Evolutionary conservation across 768 basidiomycete genomes (phyloP).

Genomic region (Cubamyces sp.): DNA sequence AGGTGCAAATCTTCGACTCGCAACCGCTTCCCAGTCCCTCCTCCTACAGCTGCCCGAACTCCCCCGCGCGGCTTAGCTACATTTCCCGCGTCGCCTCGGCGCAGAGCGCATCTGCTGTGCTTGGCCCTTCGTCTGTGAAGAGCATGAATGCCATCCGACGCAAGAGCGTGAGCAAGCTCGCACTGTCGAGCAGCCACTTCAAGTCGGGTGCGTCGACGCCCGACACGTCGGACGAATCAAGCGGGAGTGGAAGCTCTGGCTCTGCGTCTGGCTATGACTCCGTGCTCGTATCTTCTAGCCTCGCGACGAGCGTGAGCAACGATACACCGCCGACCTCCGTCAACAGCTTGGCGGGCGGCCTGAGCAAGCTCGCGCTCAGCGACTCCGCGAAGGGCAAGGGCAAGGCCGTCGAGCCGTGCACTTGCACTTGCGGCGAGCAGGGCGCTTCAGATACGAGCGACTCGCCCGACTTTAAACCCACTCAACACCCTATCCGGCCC

Average conservation of each 20-base stretch:
- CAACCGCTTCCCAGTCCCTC: slow-evolving; percentile 72
- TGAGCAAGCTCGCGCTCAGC: slow-evolving; percentile 27
- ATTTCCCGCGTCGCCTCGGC: slow-evolving; percentile 32
- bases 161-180: slow-evolving; percentile 24
- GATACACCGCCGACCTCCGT: slow-evolving; percentile 37
- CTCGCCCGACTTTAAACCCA: slow-evolving; percentile 9
- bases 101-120: slow-evolving; percentile 20
- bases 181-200: slow-evolving; percentile 12
- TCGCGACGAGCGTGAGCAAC: slow-evolving; percentile 23
- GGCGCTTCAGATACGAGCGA: background rate
- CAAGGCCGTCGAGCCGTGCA: slow-evolving; percentile 16
- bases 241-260: slow-evolving; percentile 28
- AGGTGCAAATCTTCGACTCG: slow-evolving; percentile 83
- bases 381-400: slow-evolving; percentile 10
- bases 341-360: slow-evolving; percentile 32
- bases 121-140: slow-evolving; percentile 1
- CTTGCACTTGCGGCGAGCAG: slow-evolving; percentile 23
- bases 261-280: slow-evolving; percentile 20
- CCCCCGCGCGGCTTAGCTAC: slow-evolving; percentile 27
- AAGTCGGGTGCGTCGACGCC: slow-evolving; percentile 23
- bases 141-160: slow-evolving; percentile 5
- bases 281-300: slow-evolving; percentile 25
- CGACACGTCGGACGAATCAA: slow-evolving; percentile 31
- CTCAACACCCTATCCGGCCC: slow-evolving; percentile 23
- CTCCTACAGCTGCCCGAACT: slow-evolving; percentile 34